Evolutionary conservation across 2,329 filamentous ascomycete genomes (phyloP).

Genomic region (Ascomycota sp.): DNA sequence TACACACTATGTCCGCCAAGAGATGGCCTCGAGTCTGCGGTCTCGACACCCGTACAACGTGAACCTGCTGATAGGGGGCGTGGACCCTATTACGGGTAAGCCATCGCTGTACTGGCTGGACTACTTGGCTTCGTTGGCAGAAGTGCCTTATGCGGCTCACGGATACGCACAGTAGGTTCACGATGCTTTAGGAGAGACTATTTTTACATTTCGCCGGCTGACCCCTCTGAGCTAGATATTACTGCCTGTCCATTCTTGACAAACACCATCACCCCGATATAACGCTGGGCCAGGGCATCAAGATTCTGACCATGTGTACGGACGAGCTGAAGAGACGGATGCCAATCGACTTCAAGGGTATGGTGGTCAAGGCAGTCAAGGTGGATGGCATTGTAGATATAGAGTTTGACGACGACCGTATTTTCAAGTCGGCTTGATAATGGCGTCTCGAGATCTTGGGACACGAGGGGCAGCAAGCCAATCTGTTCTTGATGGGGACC

Average conservation of each 20-base stretch:
- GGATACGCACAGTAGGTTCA: conserved; percentile 80
- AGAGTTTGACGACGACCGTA: conserved; percentile 62
- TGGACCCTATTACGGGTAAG: conserved; percentile 77
- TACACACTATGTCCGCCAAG: conserved; percentile 78
- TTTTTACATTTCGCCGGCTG: conserved; percentile 1
- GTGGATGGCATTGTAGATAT: conserved; percentile 79
- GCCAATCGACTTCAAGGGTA: conserved; percentile 97
- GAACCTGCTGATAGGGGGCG: conserved; percentile 82
- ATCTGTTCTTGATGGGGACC: too few species aligned
- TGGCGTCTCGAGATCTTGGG: not conserved
- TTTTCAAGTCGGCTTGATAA: conserved; percentile 36
- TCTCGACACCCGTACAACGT: conserved; percentile 90
- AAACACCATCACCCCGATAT: conserved; percentile 98
- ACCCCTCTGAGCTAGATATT: conserved; percentile 39
- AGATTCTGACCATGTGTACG: conserved; percentile 82
- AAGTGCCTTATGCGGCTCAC: conserved; percentile 85
- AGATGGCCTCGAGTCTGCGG: conserved; percentile 74
- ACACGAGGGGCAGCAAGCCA: too few species aligned
- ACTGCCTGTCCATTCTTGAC: conserved; percentile 90
- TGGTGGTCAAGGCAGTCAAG: conserved; percentile 80
- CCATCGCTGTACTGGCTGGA: conserved; percentile 92
- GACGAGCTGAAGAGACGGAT: conserved; percentile 92
- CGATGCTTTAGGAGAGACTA: not conserved
- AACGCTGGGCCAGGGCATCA: conserved; percentile 66
- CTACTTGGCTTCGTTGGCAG: conserved; percentile 73